Evolutionary conservation across 352 stramenopile species (phyloP).

Genomic region (Pythium aquatile): DNA sequence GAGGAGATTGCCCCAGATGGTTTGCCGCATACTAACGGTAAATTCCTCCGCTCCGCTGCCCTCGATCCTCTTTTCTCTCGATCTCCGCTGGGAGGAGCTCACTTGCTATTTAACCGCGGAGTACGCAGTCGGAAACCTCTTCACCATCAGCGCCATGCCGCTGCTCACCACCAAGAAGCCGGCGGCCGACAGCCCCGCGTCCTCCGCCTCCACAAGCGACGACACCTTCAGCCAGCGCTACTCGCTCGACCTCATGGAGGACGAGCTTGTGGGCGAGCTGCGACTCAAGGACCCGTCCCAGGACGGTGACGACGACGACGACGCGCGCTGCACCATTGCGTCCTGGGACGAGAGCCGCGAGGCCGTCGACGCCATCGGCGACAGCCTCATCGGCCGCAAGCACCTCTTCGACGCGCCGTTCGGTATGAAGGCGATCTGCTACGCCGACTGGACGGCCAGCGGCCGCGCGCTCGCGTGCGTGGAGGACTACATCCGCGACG

Average conservation of each 20-base stretch:
- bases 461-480: constrained; percentile 57
- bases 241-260: constrained; percentile 23
- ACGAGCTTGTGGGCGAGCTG: constrained; percentile 24
- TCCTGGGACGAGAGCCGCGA: constrained; percentile 21
- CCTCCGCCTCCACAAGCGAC: constrained; percentile 10
- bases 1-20: background rate
- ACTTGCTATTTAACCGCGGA: constrained; percentile 13
- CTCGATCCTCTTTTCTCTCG: background rate
- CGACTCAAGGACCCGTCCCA: constrained; percentile 4
- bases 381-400: constrained; percentile 30
- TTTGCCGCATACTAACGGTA: background rate
- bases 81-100: background rate
- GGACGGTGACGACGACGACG: constrained; percentile 6
- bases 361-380: constrained; percentile 25
- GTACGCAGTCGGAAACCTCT: background rate
- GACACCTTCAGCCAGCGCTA: constrained; percentile 19
- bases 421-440: constrained; percentile 62
- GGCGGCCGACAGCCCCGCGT: constrained; percentile 6
- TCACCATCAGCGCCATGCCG: constrained; percentile 8
- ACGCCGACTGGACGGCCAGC: constrained; percentile 91
- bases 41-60: constrained; percentile 1
- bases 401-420: constrained; percentile 42
- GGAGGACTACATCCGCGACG: constrained; percentile 77
- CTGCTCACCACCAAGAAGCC: constrained; percentile 9
- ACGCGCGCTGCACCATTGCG: constrained; percentile 10